These are phyloP conservation scores for Fraxinus americana DNA, from an alignment of 257 asterid species.

Conservation along the genomic window DNA sequence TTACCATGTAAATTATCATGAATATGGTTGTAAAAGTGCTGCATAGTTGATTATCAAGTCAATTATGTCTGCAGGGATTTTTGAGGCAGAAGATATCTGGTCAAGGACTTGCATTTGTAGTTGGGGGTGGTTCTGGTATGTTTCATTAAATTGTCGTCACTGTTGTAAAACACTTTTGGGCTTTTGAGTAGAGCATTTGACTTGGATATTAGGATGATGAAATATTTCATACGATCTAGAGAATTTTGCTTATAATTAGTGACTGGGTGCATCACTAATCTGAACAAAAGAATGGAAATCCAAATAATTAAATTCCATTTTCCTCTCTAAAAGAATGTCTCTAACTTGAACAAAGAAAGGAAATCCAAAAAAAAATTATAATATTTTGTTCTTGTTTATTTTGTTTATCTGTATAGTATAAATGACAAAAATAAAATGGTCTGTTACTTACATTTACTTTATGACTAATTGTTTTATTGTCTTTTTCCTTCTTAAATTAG, in stretches of 20 bases:
- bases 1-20: constrained; percentile 9
- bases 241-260: background rate
- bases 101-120: constrained; percentile 90
- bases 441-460: too few relatives aligned
- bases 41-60: constrained; percentile 23
- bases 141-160: constrained; percentile 19
- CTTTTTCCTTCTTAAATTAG: too few relatives aligned
- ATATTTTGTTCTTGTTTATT: background rate
- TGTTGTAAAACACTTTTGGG: constrained; percentile 7
- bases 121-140: constrained; percentile 98
- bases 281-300: background rate
- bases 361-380: background rate
- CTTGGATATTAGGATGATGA: background rate
- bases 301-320: background rate
- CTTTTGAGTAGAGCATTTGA: constrained; percentile 10
- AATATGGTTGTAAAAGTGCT: background rate
- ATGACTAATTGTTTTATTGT: too few relatives aligned
- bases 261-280: background rate
- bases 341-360: background rate
- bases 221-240: background rate
- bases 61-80: constrained; percentile 70
- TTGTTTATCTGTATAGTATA: too few relatives aligned
- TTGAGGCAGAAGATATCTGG: constrained; percentile 98
- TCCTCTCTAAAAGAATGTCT: background rate
- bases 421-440: too few relatives aligned